These are phyloP conservation scores for Talaromyces trachyspermus DNA, from an alignment of 495 filamentous ascomycete genomes.

Conservation along the genomic window DNA sequence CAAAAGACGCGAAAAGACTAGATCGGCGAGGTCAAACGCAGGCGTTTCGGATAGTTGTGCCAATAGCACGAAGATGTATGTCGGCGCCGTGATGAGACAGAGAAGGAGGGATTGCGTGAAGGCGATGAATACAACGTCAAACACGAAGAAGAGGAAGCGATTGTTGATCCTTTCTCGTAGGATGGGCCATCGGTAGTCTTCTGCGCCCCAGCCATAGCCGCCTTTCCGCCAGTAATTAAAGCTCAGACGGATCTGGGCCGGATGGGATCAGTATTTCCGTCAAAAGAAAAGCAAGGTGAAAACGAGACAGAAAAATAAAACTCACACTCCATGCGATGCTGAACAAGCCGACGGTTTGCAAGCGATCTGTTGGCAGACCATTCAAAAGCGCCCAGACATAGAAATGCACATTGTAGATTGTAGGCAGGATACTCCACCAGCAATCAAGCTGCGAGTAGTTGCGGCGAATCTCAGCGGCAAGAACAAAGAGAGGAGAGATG, in stretches of 20 bases:
- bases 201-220: slow-evolving; percentile 76
- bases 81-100: slow-evolving; percentile 67
- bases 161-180: slow-evolving; percentile 44
- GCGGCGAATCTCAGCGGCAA: slow-evolving; percentile 72
- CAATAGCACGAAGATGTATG: slow-evolving; percentile 67
- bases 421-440: slow-evolving; percentile 82
- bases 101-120: slow-evolving; percentile 66
- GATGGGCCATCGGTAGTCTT: slow-evolving; percentile 87
- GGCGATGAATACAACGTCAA: slow-evolving; percentile 85
- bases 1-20: slow-evolving; percentile 58
- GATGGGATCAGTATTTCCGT: background rate
- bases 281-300: no score
- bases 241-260: slow-evolving; percentile 57
- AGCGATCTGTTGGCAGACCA: slow-evolving; percentile 60
- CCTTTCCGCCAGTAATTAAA: slow-evolving; percentile 98
- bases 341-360: slow-evolving; percentile 68
- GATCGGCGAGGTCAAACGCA: slow-evolving; percentile 50
- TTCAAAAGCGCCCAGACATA: slow-evolving; percentile 67
- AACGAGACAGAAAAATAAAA: slow-evolving; percentile 1
- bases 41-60: slow-evolving; percentile 34
- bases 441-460: slow-evolving; percentile 96
- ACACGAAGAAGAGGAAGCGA: slow-evolving; percentile 60
- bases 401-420: slow-evolving; percentile 85
- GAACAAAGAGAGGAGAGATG: slow-evolving; percentile 59
- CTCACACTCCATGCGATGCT: slow-evolving; percentile 77